Base-by-base conservation (phyloP, 805 yeast genomes). In the Wickerhamiella lipophila region DNA sequence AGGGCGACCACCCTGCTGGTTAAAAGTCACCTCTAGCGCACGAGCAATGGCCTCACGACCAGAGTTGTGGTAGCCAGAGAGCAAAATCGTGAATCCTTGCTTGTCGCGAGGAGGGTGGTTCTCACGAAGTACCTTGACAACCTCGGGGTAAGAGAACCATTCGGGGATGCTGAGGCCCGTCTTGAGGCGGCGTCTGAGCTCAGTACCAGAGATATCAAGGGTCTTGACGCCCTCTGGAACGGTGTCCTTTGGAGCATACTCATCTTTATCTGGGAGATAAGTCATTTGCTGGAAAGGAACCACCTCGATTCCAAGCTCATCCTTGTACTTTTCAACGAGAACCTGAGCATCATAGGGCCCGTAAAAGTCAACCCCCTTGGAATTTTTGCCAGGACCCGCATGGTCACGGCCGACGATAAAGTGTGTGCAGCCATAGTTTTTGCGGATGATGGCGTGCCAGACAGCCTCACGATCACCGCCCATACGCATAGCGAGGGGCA, bases 401-500 rank as follows among this genome's bases (percentile, higher is more conserved):
- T 88, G 97, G 67, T 88, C 96, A 73, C 97, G 82, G 53, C 97
- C 97, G 44, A 88, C 96, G 61, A 88, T 88, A 71, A 89, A 89
- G 66, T 89, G 96, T 47, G 95, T 83, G 49, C 95, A 95, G 63
- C 97, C 97, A 64, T 81, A 87, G 70, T 88, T 88, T 73, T 86
- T 85, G 69, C 97, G 83, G 64, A 88, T 88, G 60, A 89, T 81
- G 15, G 96, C 95, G 64, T 88, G 97, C 96, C 96, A 89, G 41
- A 88, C 83, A 19, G 97, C 97, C 70, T 88, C 97, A 65, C 95
- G 79, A 66, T 89, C 96, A 66, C 97, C 97, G 50, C 92, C 96
- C 97, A 88, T 88, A 74, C 97, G 81, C 97, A 88, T 88, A 35
- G 97, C 97, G 61, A 88, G 73, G 11, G 97, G 97, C 58, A 88